phyloP scores from a whole-genome alignment of 805 yeast species.

The Yarrowia sp. region DNA sequence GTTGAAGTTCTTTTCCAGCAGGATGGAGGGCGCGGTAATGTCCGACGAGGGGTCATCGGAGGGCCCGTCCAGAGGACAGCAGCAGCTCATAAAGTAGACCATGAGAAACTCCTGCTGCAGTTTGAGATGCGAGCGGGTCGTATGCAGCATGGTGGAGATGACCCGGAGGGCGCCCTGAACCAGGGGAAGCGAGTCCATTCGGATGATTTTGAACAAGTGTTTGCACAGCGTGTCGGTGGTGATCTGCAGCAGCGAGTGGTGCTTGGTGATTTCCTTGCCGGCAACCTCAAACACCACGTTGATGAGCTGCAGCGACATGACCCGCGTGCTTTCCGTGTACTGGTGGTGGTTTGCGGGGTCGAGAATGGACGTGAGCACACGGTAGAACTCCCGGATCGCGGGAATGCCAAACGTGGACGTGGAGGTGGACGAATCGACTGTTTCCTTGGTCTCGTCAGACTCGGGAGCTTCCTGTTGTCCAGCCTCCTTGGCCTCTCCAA shows the following conservation, averaged over 20 bases:
- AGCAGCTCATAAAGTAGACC: conserved; percentile 40
- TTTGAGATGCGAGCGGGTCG: conserved; percentile 62
- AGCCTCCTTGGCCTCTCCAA: conserved; percentile 19
- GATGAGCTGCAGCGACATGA: conserved; percentile 73
- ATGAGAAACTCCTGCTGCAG: conserved; percentile 67
- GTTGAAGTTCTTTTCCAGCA: conserved; percentile 11
- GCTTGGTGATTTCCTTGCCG: conserved; percentile 59
- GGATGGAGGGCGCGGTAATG: conserved; percentile 1
- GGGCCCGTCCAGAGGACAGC: conserved; percentile 38
- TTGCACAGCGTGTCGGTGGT: conserved; percentile 82
- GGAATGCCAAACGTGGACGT: conserved; percentile 55
- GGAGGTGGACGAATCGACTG: conserved; percentile 34
- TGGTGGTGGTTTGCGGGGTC: conserved; percentile 79
- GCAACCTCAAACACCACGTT: conserved; percentile 78
- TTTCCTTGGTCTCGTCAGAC: conserved; percentile 30
- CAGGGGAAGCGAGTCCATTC: conserved; percentile 67
- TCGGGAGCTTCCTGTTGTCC: too few species aligned
- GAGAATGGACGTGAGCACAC: conserved; percentile 70
- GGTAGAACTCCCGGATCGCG: conserved; percentile 72
- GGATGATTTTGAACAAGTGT: conserved; percentile 73
- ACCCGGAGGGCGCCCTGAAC: conserved; percentile 73
- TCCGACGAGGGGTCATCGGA: neutral
- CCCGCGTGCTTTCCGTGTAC: conserved; percentile 82
- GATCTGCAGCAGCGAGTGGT: conserved; percentile 62
- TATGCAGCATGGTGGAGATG: conserved; percentile 66